A percentile compares a stretch with the other conserved stretches of the same genome.
phyloP scores from a whole-genome alignment of 2,329 filamentous ascomycete species.

The Coniosporium tulheliwenetii region DNA sequence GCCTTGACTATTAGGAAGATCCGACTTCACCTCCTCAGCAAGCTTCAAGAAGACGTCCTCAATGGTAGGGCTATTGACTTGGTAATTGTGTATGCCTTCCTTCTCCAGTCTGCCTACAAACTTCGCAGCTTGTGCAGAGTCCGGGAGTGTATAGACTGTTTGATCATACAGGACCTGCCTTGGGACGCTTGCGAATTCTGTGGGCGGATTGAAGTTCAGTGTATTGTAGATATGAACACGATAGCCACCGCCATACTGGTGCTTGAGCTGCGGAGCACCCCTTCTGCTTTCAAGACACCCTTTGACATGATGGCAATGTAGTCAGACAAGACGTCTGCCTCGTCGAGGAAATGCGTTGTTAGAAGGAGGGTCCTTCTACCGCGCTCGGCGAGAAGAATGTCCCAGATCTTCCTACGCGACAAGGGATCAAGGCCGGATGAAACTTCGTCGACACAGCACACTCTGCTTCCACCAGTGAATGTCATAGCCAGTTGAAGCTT shows the following conservation, averaged over 20 bases:
- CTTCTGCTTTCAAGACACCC: conserved; percentile 64
- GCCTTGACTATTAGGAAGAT: conserved; percentile 14
- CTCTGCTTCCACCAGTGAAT: conserved; percentile 75
- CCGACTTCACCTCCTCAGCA: conserved; percentile 58
- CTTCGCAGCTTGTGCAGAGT: conserved; percentile 53
- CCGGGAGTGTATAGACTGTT: conserved; percentile 54
- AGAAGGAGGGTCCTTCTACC: conserved; percentile 69
- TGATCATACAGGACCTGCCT: conserved; percentile 48
- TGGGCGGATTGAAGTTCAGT: conserved; percentile 22
- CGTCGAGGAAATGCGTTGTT: conserved; percentile 88
- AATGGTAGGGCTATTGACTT: conserved; percentile 76
- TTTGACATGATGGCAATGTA: conserved; percentile 80
- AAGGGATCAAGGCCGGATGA: conserved; percentile 78
- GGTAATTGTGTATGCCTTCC: conserved; percentile 56
- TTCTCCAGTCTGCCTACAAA: conserved; percentile 57
- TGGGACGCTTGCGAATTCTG: conserved; percentile 10
- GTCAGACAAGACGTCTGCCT: conserved; percentile 79
- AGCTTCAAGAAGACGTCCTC: conserved; percentile 85
- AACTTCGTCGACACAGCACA: conserved; percentile 87
- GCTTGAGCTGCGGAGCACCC: conserved; percentile 74
- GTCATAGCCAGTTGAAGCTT: conserved; percentile 91
- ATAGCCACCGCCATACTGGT: conserved; percentile 69
- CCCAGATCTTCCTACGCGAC: conserved; percentile 81
- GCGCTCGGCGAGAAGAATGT: conserved; percentile 75
- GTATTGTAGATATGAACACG: conserved; percentile 58